phyloP scores from a whole-genome alignment of 768 basidiomycete genomes.

The Macrocybe gigantea region DNA sequence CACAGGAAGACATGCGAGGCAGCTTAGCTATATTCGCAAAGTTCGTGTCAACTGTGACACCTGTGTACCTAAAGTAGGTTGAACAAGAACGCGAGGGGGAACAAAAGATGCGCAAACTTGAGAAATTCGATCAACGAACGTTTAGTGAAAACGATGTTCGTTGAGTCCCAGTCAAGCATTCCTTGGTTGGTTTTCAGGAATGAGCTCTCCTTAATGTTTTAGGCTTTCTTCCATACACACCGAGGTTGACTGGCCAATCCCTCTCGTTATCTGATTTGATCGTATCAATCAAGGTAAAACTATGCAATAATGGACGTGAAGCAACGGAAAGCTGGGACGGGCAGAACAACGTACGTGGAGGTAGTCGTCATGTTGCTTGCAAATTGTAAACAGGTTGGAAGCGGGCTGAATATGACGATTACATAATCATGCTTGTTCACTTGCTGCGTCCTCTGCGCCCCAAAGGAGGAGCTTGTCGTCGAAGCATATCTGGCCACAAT shows the following conservation, averaged over 20 bases:
- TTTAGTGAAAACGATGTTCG: constrained; percentile 76
- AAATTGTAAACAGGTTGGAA: too few relatives aligned
- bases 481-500: too few relatives aligned
- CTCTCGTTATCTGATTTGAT: constrained; percentile 64
- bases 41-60: constrained; percentile 72
- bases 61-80: constrained; percentile 49
- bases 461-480: too few relatives aligned
- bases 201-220: background rate
- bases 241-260: constrained; percentile 67
- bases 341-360: constrained; percentile 27
- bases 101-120: constrained; percentile 39
- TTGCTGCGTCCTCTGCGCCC: too few relatives aligned
- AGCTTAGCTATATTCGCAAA: constrained; percentile 70
- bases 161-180: constrained; percentile 77
- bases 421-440: too few relatives aligned
- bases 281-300: constrained; percentile 51
- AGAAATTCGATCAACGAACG: constrained; percentile 72
- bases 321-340: background rate
- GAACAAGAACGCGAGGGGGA: constrained; percentile 1
- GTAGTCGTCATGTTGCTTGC: constrained; percentile 30
- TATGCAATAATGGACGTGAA: constrained; percentile 14
- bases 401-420: background rate
- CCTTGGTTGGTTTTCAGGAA: constrained; percentile 33
- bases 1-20: constrained; percentile 44
- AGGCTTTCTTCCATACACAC: constrained; percentile 27